These are phyloP conservation scores for Blumeriella jaapii DNA, from an alignment of 2,329 filamentous ascomycete genomes.

Conservation along the genomic window DNA sequence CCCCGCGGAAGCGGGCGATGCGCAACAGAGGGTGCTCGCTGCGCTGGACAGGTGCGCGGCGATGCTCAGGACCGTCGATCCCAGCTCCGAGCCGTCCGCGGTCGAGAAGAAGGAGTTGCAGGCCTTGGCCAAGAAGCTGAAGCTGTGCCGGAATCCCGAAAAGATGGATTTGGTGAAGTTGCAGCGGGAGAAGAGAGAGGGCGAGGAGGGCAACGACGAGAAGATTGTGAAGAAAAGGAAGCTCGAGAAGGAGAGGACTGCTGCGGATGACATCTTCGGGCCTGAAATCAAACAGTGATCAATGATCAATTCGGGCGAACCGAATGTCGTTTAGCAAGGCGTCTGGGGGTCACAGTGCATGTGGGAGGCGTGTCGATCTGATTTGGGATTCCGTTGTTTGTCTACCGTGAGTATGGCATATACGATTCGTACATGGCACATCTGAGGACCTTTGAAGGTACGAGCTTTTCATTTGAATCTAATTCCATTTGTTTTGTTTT, in stretches of 20 bases:
- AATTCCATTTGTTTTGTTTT: too few species aligned
- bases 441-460: too few species aligned
- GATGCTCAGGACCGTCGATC: constrained; percentile 45
- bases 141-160: constrained; percentile 62
- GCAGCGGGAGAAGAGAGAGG: constrained; percentile 44
- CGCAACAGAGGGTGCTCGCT: constrained; percentile 37
- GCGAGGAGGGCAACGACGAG: constrained; percentile 23
- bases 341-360: constrained; percentile 17
- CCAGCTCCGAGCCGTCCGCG: constrained; percentile 9
- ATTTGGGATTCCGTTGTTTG: neutral
- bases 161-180: constrained; percentile 60
- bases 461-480: too few species aligned
- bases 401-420: too few species aligned
- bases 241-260: constrained; percentile 30
- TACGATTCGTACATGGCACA: too few species aligned
- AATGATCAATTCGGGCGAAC: constrained; percentile 2
- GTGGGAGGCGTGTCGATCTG: constrained; percentile 11
- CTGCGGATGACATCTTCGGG: constrained; percentile 27
- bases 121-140: constrained; percentile 56
- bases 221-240: constrained; percentile 30
- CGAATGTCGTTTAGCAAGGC: constrained; percentile 17
- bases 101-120: constrained; percentile 38
- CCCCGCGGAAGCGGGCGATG: constrained; percentile 18
- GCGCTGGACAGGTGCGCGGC: constrained; percentile 40
- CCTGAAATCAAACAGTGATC: constrained; percentile 17